Percentiles rank a stretch among this genome's conserved stretches.
Evolutionary conservation across 192 early-diverging fungal genomes (phyloP).

Genomic region (Oehlia diaphana): DNA sequence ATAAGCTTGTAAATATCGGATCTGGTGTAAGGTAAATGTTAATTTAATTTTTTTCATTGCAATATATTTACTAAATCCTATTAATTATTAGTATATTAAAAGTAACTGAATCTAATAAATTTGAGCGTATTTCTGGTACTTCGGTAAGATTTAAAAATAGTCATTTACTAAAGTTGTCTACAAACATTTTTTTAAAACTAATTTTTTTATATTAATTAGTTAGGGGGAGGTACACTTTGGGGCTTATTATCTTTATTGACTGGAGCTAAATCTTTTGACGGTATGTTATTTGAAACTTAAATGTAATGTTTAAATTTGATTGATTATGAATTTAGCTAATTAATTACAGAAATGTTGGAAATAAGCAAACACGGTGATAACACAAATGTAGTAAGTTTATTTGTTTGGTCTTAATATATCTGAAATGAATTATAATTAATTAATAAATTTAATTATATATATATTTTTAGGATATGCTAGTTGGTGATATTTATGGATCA

Average conservation of each 20-base stretch:
- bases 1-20: slow-evolving; percentile 91
- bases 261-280: slow-evolving; percentile 85
- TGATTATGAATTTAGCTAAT: background rate
- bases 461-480: slow-evolving; percentile 60
- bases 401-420: slow-evolving; percentile 42
- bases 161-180: background rate
- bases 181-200: background rate
- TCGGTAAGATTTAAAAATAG: slow-evolving; percentile 44
- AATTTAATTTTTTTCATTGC: background rate
- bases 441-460: background rate
- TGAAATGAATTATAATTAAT: slow-evolving; percentile 40
- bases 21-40: slow-evolving; percentile 78
- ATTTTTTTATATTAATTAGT: slow-evolving; percentile 34
- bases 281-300: slow-evolving; percentile 35
- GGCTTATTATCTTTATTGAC: slow-evolving; percentile 88
- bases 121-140: slow-evolving; percentile 86
- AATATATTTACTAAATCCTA: background rate
- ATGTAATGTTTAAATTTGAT: background rate
- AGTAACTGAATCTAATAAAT: slow-evolving; percentile 84
- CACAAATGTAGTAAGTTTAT: slow-evolving; percentile 60
- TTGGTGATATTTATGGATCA: slow-evolving; percentile 93
- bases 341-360: slow-evolving; percentile 69
- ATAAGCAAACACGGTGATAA: slow-evolving; percentile 90
- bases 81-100: slow-evolving; percentile 71
- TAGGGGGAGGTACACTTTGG: slow-evolving; percentile 97